Base-by-base conservation (phyloP, 2,329 filamentous ascomycete genomes). In the Didymellaceae sp. region DNA sequence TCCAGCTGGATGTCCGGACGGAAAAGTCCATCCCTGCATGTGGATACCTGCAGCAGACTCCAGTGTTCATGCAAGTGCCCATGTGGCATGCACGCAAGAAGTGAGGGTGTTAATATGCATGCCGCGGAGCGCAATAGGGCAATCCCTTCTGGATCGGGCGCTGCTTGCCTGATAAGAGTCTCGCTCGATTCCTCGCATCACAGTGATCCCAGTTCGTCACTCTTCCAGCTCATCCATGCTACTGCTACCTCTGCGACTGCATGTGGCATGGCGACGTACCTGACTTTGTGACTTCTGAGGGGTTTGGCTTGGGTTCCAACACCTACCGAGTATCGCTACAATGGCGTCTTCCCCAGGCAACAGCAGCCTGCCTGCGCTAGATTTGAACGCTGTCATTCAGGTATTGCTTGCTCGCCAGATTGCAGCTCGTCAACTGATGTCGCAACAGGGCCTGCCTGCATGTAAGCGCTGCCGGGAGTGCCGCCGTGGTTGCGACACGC, bases 391-490 rank as follows among this genome's bases (percentile, higher is more conserved):
- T n/a, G 54, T 63, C 17, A 55, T 65, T 35, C 62, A 65, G 62
- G 62, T 63, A 52, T 28, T 26, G 20, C 8, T 45, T 24, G 4
- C 13, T 16, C 30, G 33, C 14, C 21, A 14, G 22, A 35, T 13
- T 14, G n/a, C 16, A n/a, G 6, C 17, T 16, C 26, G 24, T 20
- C 35, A 26, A 52, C 48, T 52, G 21, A 52, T 22, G 26, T 38
- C 21, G 25, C 34, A 31, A 40, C 50, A 66, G 63, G 64, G 58
- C 44, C 61, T 71, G 25, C 68, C 68, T 37, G 68, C 68, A 44
- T 72, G 68, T 52, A 70, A 69, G 47, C 55, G 68, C 45, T 71
- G 68, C 56, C 63, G 70, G 25, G 67, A 72, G 24, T 70, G 67
- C 49, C 66, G 70, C 43, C 66, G 68, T 33, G 68, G 68, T 35